Evolutionary conservation across 2,329 filamentous ascomycete species (phyloP), one percentile per base, ranked within the genome.

Genomic region (Cercospora sojina): DNA sequence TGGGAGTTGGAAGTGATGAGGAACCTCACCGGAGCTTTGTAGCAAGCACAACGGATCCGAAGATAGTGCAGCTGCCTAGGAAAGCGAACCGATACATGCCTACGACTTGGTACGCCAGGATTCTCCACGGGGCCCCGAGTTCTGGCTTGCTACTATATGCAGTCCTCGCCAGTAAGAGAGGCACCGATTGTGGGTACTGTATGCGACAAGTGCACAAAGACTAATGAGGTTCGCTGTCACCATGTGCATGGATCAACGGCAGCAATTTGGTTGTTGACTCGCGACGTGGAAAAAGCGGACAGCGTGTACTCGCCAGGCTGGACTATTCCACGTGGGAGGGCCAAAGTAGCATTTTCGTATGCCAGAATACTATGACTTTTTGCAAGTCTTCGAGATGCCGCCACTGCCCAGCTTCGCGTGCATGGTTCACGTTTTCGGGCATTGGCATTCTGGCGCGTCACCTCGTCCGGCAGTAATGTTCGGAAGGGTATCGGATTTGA

Each of bases 71-170:
- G 47, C 47, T 27, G 23, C 23, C 47, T 27, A 53, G 47, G 47
- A 23, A 20, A 56, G 10, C 23, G 13, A 18, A 18, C 53, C 27
- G 29, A 56, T 18, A 31, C 29, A 32, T 56, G 18, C 13, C 6
- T 18, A 31, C 10, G 2, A 12, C 53, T 32, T 56, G 53, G 53
- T 18, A 56, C 53, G 32, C 25, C 9, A 32, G 7, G 29, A 10
- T 56, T 56, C 53, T 56, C 53, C 53, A 56, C 27, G 53, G 53
- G 53, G 27, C 53, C 53, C 53, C 53, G 18, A 56, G 53, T 32
- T 23, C 27, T 32, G 53, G 27, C 29, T 31, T 32, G 53, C 5
- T 10, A 32, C 25, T 31, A 20, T 32, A 29, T 56, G 53, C 27
- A 32, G 20, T 18, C 7, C 53, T 56, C 27, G 16, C 29, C 29